A percentile compares a stretch with the other conserved stretches of the same genome.
phyloP scores from a whole-genome alignment of 1,139 yeast species.

The Scheffersomyces insectosa region DNA sequence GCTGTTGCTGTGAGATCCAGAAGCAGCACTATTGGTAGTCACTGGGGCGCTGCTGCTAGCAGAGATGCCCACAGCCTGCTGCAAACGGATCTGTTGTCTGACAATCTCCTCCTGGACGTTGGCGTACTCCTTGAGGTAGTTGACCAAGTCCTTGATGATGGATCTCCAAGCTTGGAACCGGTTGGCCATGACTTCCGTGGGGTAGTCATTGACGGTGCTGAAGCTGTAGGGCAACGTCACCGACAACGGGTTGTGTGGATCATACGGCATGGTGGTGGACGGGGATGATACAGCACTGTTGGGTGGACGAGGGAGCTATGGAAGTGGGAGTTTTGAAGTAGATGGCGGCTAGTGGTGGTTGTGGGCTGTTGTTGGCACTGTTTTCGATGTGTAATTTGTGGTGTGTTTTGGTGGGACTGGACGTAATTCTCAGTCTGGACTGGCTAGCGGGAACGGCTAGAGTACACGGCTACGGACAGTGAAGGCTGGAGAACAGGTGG shows the following conservation, averaged over 20 bases:
- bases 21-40: constrained; percentile 15
- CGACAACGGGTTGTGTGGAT: constrained; percentile 38
- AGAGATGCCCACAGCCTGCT: constrained; percentile 65
- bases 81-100: constrained; percentile 77
- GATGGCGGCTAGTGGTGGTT: no score
- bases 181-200: constrained; percentile 82
- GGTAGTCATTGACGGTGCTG: constrained; percentile 41
- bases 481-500: background rate
- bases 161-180: constrained; percentile 87
- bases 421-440: background rate
- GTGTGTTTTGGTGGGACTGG: constrained; percentile 1
- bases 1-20: constrained; percentile 11
- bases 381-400: no score
- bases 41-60: constrained; percentile 15
- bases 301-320: background rate
- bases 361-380: no score
- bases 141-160: constrained; percentile 70
- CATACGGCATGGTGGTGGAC: constrained; percentile 12
- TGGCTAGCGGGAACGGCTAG: no score
- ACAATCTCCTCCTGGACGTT: constrained; percentile 86
- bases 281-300: background rate
- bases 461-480: background rate
- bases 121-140: constrained; percentile 76
- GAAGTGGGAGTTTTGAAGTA: no score
- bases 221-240: constrained; percentile 41